phyloP scores from a whole-genome alignment of 106 monocot species.

The Agapanthus africanus region DNA sequence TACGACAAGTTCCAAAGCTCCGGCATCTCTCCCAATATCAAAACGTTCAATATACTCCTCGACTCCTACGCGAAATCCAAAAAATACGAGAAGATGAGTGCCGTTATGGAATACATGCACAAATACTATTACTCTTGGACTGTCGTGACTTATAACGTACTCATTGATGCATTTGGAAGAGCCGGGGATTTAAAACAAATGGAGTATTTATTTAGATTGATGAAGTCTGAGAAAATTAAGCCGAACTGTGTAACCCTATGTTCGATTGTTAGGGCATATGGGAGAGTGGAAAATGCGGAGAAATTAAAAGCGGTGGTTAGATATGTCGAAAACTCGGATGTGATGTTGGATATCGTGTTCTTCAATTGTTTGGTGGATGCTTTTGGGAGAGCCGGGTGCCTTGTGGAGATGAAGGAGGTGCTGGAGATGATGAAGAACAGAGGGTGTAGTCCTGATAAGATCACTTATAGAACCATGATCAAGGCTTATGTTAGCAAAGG shows the following conservation, averaged over 20 bases:
- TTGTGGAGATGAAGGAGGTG: conserved; percentile 83
- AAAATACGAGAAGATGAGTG: conserved; percentile 86
- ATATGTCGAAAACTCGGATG: conserved; percentile 71
- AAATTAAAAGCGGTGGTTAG: conserved; percentile 70
- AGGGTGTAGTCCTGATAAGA: conserved; percentile 69
- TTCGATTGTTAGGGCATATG: conserved; percentile 84
- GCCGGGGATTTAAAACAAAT: conserved; percentile 82
- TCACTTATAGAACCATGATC: conserved; percentile 86
- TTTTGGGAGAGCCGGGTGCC: conserved; percentile 71
- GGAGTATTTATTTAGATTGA: conserved; percentile 87
- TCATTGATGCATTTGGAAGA: conserved; percentile 93
- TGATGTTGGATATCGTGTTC: conserved; percentile 70
- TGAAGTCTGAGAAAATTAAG: conserved; percentile 88
- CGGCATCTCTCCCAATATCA: conserved; percentile 78
- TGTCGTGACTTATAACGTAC: conserved; percentile 89
- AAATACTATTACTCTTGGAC: conserved; percentile 94
- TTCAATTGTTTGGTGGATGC: conserved; percentile 96
- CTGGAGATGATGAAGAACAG: conserved; percentile 74
- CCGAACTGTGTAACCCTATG: conserved; percentile 87
- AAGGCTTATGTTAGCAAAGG: conserved; percentile 73
- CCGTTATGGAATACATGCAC: conserved; percentile 99
- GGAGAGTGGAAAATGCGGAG: conserved; percentile 47
- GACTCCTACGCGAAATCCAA: conserved; percentile 87
- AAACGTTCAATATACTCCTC: conserved; percentile 92
- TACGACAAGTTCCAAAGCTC: conserved; percentile 88